Base-by-base conservation (phyloP, 345 rosid species). In the Syzygium grande region DNA sequence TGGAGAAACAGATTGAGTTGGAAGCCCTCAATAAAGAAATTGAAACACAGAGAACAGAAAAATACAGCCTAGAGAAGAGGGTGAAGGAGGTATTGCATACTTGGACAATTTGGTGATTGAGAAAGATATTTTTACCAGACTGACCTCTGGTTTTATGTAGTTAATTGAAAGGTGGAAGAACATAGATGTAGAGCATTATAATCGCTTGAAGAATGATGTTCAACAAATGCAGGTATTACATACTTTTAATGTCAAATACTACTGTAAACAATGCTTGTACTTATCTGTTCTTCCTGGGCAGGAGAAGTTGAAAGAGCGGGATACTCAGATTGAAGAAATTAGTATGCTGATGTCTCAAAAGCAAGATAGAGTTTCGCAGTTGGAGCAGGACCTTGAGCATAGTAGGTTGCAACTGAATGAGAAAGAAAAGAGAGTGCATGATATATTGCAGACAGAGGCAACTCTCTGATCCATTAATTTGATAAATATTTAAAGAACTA, bases 301-400 rank as follows among this genome's bases (percentile, higher is more conserved):
- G 99, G 96, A 90, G 85, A 96, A 93, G 87, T 83, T 96, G 92
- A 94, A 91, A 90, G 93, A 87, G 86, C 96, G 92, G 91, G 97
- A 95, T 86, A 87, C 91, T 87, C 94, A 95, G 91, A 91, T 93
- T 27, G 96, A 94, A 86, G 98, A 93, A 73, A 77, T 88, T 29
- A 91, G 90, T 89, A 90, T 86, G 54, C 91, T 90, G 88, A 86
- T 94, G 87, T 88, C 92, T 29, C 92, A 90, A 88, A 94, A 92
- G 91, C 95, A 93, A 89, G 95, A 92, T 77, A 93, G 91, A 84
- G 87, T 98, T 88, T 90, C 91, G 1, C 91, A 89, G 88, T 87
- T 96, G 93, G 98, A 96, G 94, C 94, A 91, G 90, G 96, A 96
- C 87, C 92, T 98, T 90, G 89, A 94, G 86, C 94, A 90, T 90